These are phyloP conservation scores for Rugonectria rugulosa DNA, from an alignment of 2,329 filamentous ascomycete genomes.

Conservation along the genomic window DNA sequence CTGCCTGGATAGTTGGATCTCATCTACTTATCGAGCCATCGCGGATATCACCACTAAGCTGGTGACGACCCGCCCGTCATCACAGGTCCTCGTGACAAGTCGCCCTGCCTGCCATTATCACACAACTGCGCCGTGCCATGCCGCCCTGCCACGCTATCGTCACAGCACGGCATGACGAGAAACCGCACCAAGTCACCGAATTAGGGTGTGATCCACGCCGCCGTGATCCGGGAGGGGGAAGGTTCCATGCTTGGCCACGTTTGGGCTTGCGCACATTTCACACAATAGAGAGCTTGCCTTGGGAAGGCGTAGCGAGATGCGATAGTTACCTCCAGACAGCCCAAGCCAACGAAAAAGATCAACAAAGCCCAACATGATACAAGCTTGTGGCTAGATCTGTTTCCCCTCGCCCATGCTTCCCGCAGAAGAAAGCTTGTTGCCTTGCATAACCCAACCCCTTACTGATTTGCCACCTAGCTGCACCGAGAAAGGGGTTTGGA, in stretches of 20 bases:
- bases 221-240: conserved; percentile 19
- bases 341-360: not conserved
- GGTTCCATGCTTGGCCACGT: conserved; percentile 15
- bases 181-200: conserved; percentile 1
- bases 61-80: not conserved
- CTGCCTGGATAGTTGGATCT: not conserved
- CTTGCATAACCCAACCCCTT: conserved; percentile 13
- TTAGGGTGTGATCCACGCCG: conserved; percentile 22
- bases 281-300: not conserved
- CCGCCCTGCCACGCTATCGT: conserved; percentile 11
- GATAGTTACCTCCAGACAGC: not conserved
- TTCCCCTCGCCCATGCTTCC: conserved; percentile 7
- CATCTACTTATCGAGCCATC: not conserved
- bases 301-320: no score
- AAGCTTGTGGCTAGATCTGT: not conserved
- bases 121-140: conserved; percentile 23
- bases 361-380: conserved; percentile 4
- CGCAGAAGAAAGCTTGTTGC: conserved; percentile 1
- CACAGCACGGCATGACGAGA: conserved; percentile 16
- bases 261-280: conserved; percentile 8
- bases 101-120: conserved; percentile 27
- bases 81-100: conserved; percentile 33
- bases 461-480: conserved; percentile 31
- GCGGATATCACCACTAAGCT: not conserved
- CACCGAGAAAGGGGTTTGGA: conserved; percentile 23